Base-by-base conservation (phyloP, 495 filamentous ascomycete genomes). In the Elaphomyces granulatus region DNA sequence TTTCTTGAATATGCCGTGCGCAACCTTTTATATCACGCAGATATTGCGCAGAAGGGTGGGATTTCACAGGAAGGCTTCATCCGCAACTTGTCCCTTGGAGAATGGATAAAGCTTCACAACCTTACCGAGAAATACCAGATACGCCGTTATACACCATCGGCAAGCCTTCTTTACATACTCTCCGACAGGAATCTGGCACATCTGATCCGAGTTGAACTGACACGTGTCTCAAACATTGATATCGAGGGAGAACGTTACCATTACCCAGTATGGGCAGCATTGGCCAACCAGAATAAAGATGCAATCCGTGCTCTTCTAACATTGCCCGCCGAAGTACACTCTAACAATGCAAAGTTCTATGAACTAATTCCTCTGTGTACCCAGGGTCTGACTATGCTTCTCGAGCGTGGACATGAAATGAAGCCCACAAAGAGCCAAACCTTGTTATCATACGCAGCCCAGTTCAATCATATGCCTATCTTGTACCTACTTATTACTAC, bases 151-250 rank as follows among this genome's bases (percentile, higher is more conserved):
- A 63, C 41, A 4, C 15, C 33, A 1, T 39, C 44, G 30, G 54
- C 54, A 32, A 70, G 51, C 44, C 39, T 69, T 2, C 47, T 63
- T 14, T 72, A 74, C 31, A 59, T 76, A 6, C 46, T 70, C 21
- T 60, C 71, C 26, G 61, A 69, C 16, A 52, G 53, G 4, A 57
- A 60, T 32, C 38, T 55, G 15, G 20, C 61, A 0, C 46, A 53
- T 14, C 63, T 75, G 20, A 62, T 71, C 42, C 6, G 12, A 28
- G 41, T 45, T 15, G 41, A 46, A 40, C 40, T 51, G 20, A 23
- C 37, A 33, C 23, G 32, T 0, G 34, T 54, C 8, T 44, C 44
- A 0, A 49, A 49, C 20, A 52, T 64, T 35, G 48, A 58, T 21
- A 28, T 56, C 12, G 43, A 49, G 40, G 45, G 47, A 2, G 65